Evolutionary conservation across 2,329 filamentous ascomycete species (phyloP), one percentile per base, ranked within the genome.

Genomic region (Exophiala phaeomuriformis): DNA sequence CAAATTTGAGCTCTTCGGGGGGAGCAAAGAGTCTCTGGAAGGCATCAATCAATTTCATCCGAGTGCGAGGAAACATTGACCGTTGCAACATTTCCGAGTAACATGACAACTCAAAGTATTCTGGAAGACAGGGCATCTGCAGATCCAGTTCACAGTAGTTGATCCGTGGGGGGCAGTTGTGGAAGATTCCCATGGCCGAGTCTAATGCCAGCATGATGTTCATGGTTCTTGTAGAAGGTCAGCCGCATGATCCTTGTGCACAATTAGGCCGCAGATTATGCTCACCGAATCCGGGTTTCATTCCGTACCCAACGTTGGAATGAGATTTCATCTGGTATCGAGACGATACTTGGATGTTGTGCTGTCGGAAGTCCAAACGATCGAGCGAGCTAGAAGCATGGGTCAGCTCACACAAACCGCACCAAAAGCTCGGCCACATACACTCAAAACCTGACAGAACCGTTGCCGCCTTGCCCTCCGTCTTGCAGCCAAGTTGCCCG

Each of bases 131-230:
- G 2, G 71, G 71, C 19, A 75, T 63, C 28, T 74, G 71, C 45
- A 69, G 71, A 52, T 72, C 67, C 56, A 75, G 64, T 59, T 75
- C 73, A 4, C 63, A 64, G 37, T 68, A 64, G 0, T 66, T 66
- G 5, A 75, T 51, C 3, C 72, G 71, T 30, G 68, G 70, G 1
- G 72, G 72, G 42, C 70, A 73, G 40, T 75, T 74, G 42, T 72
- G 69, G 56, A 69, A 75, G 53, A 75, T 74, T 0, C 66, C 68
- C 55, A 75, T 72, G 5, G 72, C 72, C 44, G 68, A 71, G 59
- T 75, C 73, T 5, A 75, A 61, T 2, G 71, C 64, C 0, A 67
- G 66, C 10, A 75, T 65, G 6, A 72, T 65, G 46, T 64, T 68
- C 47, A 74, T 69, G 2, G 70, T 68, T 12, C 72, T 74, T 31